Base-by-base conservation (phyloP, 169 alveolate species). In the Eimeria sp. region DNA sequence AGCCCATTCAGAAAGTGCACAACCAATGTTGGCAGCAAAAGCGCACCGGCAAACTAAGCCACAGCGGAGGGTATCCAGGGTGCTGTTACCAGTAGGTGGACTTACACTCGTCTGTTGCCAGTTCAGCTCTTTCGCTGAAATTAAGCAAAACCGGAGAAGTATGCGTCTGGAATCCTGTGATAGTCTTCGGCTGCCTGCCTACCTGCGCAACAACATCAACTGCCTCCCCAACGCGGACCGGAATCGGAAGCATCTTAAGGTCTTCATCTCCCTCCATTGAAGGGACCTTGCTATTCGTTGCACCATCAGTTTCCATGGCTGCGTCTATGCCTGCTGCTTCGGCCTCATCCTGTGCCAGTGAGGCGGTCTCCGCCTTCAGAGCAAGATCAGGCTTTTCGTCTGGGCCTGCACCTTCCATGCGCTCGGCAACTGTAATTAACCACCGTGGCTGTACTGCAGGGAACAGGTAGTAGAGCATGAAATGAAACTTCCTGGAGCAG, bases 81-180 rank as follows among this genome's bases (percentile, higher is more conserved):
- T 82, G 27, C 90, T 18, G 30, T 20, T 47, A 67, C 9, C 25
- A 0, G 2, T 87, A 25, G 30, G 45, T 14, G 63, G 76, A 58
- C 97, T 95, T 87, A 95, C 97, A 97, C 30, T 97, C 97, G 45
- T 97, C 98, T 40, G 96, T 95, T 61, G 97, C 98, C 86, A 97
- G 95, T 89, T 97, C 98, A 43, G 98, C 98, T 65, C 98, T 80
- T 93, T 97, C 98, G 88, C 95, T 83, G 89, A 78, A 89, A 78
- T 91, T 86, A n/a, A 96, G 96, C 45, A 97, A 95, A 54, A 99
- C 99, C 34, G 99, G 99, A 13, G 99, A 98, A 45, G 98, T 99
- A 97, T 99, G 99, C 20, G 99, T 99, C 97, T 99, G 99, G 98
- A 99, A 99, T 57, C 99, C 98, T 89, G 95, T 84, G 43, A 92